These are phyloP conservation scores for Neocallimastix lanati DNA, from an alignment of 192 early-diverging fungal genomes.

Conservation along the genomic window DNA sequence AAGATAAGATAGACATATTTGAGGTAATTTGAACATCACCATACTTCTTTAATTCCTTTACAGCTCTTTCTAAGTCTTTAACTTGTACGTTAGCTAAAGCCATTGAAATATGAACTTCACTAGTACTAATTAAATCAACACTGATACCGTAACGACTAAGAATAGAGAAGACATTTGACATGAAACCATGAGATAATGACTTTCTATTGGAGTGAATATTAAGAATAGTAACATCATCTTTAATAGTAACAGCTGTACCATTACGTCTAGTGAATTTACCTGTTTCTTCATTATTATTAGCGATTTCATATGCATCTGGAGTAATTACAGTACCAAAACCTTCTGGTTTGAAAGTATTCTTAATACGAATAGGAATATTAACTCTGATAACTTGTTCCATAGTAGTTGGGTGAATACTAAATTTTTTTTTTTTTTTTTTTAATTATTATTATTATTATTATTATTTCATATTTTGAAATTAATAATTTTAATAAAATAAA, in stretches of 20 bases:
- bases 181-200: conserved; percentile 87
- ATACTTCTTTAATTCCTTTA: conserved; percentile 56
- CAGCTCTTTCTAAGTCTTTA: conserved; percentile 52
- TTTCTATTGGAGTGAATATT: conserved; percentile 97
- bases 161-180: conserved; percentile 84
- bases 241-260: conserved; percentile 91
- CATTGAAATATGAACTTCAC: conserved; percentile 85
- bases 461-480: too few species aligned
- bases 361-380: conserved; percentile 93
- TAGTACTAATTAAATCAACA: conserved; percentile 85
- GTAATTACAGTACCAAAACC: conserved; percentile 85
- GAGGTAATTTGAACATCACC: conserved; percentile 69
- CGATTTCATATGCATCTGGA: conserved; percentile 34
- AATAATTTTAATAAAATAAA: too few species aligned
- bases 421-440: conserved; percentile 19
- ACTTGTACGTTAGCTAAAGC: conserved; percentile 34
- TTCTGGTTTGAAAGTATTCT: conserved; percentile 89
- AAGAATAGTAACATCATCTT: conserved; percentile 84
- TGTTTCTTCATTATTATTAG: conserved; percentile 8
- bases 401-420: conserved; percentile 97
- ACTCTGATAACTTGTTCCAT: conserved; percentile 99
- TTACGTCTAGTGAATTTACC: not conserved
- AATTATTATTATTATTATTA: not conserved
- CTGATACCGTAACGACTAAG: conserved; percentile 81
- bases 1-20: conserved; percentile 85